These are phyloP conservation scores for Lavandula angustifolia DNA, from an alignment of 257 asterid genomes.

Conservation along the genomic window DNA sequence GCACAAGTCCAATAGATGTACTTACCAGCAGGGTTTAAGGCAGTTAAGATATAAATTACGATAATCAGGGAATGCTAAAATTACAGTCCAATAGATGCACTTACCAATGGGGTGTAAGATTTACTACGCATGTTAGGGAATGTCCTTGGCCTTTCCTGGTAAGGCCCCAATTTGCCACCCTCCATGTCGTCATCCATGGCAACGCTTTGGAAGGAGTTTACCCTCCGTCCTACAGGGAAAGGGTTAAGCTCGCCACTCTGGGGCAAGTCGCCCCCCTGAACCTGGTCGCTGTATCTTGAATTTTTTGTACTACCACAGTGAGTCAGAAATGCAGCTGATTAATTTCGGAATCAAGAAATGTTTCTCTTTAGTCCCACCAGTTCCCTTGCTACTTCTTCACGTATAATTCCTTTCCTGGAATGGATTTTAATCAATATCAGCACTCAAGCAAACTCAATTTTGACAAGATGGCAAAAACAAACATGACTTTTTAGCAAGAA, in stretches of 20 bases:
- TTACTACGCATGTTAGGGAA: slow-evolving; percentile 89
- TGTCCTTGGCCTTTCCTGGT: slow-evolving; percentile 73
- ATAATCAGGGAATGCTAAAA: no score
- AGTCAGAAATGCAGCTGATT: slow-evolving; percentile 25
- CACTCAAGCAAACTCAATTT: slow-evolving; percentile 7
- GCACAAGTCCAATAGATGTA: slow-evolving; percentile 19
- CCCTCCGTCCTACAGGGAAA: slow-evolving; percentile 74
- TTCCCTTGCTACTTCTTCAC: not conserved
- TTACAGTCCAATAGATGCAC: slow-evolving; percentile 29
- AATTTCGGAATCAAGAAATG: slow-evolving; percentile 1
- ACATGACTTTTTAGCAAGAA: slow-evolving; percentile 22
- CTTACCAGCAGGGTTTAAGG: slow-evolving; percentile 83
- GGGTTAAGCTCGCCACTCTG: slow-evolving; percentile 59
- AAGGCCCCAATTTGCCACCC: slow-evolving; percentile 74
- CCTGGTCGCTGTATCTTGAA: slow-evolving; percentile 70
- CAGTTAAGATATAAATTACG: no score
- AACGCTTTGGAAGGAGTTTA: slow-evolving; percentile 74
- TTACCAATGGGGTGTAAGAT: slow-evolving; percentile 84
- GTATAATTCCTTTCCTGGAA: slow-evolving; percentile 30
- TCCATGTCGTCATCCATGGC: slow-evolving; percentile 92
- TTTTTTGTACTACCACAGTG: slow-evolving; percentile 20
- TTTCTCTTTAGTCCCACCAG: slow-evolving; percentile 19
- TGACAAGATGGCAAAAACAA: not conserved
- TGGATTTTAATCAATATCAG: slow-evolving; percentile 23
- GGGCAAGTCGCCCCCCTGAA: slow-evolving; percentile 97